Percentiles rank a stretch among this genome's conserved stretches.
phyloP scores from a whole-genome alignment of 2,329 filamentous ascomycete genomes.

The Myotisia sp. region DNA sequence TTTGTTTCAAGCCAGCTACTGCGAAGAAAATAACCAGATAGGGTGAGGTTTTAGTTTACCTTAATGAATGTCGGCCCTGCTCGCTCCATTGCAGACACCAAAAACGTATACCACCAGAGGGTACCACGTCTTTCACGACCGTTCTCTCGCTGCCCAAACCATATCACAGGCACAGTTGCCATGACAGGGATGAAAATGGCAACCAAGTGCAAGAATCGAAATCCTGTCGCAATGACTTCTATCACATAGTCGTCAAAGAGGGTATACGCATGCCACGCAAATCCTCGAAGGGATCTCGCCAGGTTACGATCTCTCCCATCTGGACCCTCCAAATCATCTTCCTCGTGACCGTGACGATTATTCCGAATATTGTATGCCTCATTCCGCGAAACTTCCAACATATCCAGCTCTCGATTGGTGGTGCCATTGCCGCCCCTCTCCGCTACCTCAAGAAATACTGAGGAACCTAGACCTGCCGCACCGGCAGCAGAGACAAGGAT shows the following conservation, averaged over 20 bases:
- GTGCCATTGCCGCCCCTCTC: conserved; percentile 37
- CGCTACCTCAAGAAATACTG: conserved; percentile 45
- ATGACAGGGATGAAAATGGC: conserved; percentile 87
- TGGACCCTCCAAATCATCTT: conserved; percentile 48
- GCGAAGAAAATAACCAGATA: neutral
- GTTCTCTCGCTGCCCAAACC: conserved; percentile 53
- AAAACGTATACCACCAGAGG: conserved; percentile 84
- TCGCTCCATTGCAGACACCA: conserved; percentile 79
- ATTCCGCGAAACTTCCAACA: conserved; percentile 66
- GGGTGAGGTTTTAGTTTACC: conserved; percentile 35
- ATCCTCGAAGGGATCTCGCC: conserved; percentile 44
- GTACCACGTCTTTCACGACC: conserved; percentile 59
- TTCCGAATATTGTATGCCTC: conserved; percentile 34
- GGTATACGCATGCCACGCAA: conserved; percentile 47
- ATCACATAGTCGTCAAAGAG: conserved; percentile 47
- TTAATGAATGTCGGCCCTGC: conserved; percentile 97
- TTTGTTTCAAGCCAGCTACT: neutral
- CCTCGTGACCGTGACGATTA: neutral
- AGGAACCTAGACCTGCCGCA: conserved; percentile 39
- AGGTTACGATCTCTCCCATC: conserved; percentile 44
- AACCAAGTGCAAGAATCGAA: conserved; percentile 76
- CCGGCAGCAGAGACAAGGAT: conserved; percentile 14
- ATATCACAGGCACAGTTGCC: conserved; percentile 61
- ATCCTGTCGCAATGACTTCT: conserved; percentile 73
- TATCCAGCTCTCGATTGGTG: conserved; percentile 66